Evolutionary conservation across 176 grass and related monocot species (phyloP).

Genomic region (Hyparrhenia diplandra): DNA sequence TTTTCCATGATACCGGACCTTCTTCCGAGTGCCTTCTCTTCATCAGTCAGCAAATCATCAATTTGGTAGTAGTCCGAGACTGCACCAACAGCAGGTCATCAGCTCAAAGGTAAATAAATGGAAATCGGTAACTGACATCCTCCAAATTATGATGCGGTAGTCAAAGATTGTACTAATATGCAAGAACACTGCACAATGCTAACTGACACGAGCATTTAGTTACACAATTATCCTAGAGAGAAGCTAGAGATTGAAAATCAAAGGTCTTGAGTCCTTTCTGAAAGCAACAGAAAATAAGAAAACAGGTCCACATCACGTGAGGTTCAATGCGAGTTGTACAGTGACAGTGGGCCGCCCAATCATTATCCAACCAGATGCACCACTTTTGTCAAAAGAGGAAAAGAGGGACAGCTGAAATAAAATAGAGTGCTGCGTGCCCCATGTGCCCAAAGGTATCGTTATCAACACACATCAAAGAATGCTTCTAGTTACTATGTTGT

Average conservation of each 20-base stretch:
- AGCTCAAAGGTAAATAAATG: neutral
- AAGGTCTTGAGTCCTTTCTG: neutral
- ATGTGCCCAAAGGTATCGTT: neutral
- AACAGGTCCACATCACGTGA: neutral
- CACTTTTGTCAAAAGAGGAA: neutral
- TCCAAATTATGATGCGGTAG: neutral
- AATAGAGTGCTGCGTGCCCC: too few species aligned
- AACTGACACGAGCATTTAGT: neutral
- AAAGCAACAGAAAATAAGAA: neutral
- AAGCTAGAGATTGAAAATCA: neutral
- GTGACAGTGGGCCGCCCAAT: neutral
- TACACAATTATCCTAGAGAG: neutral
- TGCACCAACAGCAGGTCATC: conserved; percentile 29
- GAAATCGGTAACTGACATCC: neutral
- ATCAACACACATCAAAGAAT: neutral
- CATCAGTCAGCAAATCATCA: conserved; percentile 75
- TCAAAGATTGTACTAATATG: neutral
- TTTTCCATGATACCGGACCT: conserved; percentile 71
- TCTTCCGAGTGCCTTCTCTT: conserved; percentile 68
- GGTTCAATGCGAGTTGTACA: neutral
- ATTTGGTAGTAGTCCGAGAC: conserved; percentile 93
- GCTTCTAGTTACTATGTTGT: neutral
- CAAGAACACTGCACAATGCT: neutral
- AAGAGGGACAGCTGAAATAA: too few species aligned
- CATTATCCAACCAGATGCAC: neutral